Conservation (phyloP, 1,284 basidiomycete genomes). For the Omphalotus olearius region DNA sequence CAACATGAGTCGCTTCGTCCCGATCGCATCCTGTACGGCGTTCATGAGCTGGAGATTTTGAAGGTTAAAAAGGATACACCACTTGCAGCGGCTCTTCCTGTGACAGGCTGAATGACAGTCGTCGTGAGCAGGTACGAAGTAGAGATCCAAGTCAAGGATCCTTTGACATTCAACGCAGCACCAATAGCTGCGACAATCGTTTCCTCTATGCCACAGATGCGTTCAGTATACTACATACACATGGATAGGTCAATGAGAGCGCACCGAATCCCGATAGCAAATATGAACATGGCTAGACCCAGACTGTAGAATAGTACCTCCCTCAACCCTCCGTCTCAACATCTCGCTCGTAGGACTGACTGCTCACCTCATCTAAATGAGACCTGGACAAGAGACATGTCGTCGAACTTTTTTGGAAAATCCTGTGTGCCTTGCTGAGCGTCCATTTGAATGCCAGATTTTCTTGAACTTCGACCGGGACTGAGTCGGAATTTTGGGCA, state of each 20-base stretch:
- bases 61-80: not conserved
- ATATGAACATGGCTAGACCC: constrained; percentile 26
- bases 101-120: constrained; percentile 28
- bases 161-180: constrained; percentile 23
- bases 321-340: no score
- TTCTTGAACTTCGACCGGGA: no score
- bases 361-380: constrained; percentile 20
- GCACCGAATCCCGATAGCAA: constrained; percentile 30
- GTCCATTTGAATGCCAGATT: no score
- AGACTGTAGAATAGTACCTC: constrained; percentile 17
- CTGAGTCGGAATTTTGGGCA: no score
- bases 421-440: no score
- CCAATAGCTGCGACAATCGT: constrained; percentile 30
- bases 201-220: constrained; percentile 19
- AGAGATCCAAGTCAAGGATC: constrained; percentile 29
- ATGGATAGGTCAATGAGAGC: not conserved
- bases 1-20: constrained; percentile 19
- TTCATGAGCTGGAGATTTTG: not conserved
- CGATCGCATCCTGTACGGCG: constrained; percentile 25
- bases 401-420: constrained; percentile 23
- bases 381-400: constrained; percentile 18
- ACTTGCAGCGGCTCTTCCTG: constrained; percentile 26
- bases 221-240: not conserved
- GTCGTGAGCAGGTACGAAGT: constrained; percentile 30
- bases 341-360: no score